Conservation (phyloP, 139 green algal species). For the Eudorina sp. region DNA sequence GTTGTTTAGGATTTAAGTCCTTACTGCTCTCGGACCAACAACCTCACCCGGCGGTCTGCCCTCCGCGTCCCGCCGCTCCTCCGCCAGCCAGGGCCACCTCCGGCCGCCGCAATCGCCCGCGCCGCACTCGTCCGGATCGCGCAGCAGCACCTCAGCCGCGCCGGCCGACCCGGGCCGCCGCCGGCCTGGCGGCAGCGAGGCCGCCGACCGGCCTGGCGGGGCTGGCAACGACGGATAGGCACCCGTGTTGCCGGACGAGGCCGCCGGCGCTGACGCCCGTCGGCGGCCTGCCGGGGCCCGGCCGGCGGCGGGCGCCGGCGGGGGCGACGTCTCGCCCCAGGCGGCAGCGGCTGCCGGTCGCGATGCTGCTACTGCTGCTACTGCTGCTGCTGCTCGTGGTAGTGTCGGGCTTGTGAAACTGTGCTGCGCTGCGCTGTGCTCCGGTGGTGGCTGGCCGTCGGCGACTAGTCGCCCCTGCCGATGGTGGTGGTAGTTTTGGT, state of each 20-base stretch:
- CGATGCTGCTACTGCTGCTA: neutral
- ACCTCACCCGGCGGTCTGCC: slow-evolving; percentile 49
- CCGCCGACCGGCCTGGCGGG: neutral
- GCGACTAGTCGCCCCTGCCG: neutral
- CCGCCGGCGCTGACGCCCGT: neutral
- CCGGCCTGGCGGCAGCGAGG: neutral
- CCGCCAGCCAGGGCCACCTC: slow-evolving; percentile 67
- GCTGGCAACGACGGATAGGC: neutral
- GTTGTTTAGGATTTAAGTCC: too few species aligned
- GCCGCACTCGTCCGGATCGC: neutral
- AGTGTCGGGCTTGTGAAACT: neutral
- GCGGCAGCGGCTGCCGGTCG: neutral
- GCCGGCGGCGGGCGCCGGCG: neutral
- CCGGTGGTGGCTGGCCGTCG: neutral
- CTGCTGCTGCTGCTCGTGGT: neutral
- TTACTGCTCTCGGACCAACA: too few species aligned
- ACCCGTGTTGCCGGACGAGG: neutral
- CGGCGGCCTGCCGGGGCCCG: neutral
- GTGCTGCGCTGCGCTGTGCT: neutral
- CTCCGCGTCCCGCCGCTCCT: slow-evolving; percentile 57
- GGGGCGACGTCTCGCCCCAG: neutral
- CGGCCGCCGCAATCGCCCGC: neutral
- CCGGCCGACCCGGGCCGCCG: neutral
- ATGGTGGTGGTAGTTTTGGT: neutral
- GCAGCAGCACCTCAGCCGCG: neutral